phyloP scores from a whole-genome alignment of 2,329 filamentous ascomycete species.

The Exophiala mesophila region DNA sequence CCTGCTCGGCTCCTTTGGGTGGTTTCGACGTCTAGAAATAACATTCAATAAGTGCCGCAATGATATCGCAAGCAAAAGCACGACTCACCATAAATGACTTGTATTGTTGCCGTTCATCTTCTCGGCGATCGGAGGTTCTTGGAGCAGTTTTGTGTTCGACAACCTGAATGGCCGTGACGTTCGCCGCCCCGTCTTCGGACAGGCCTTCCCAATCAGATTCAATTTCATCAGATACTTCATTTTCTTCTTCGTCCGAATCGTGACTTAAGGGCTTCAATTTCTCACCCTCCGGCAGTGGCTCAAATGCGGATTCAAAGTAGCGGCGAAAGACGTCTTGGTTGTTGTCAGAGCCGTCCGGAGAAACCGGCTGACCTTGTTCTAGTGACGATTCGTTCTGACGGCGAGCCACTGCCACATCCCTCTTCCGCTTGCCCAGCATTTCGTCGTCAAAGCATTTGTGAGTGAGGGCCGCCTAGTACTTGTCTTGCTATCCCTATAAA shows the following conservation, averaged over 20 bases:
- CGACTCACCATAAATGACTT: slow-evolving; percentile 70
- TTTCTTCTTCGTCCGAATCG: slow-evolving; percentile 28
- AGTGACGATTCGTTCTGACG: slow-evolving; percentile 22
- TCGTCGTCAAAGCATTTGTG: too few species aligned
- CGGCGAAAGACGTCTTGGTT: slow-evolving; percentile 71
- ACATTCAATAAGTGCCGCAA: slow-evolving; percentile 2
- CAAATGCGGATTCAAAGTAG: slow-evolving; percentile 85
- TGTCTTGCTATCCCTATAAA: too few species aligned
- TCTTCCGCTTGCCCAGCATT: slow-evolving; percentile 48
- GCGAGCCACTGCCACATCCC: slow-evolving; percentile 32
- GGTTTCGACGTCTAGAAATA: slow-evolving; percentile 14
- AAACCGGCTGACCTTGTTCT: slow-evolving; percentile 13
- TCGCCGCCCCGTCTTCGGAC: slow-evolving; percentile 43
- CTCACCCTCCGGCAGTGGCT: slow-evolving; percentile 53
- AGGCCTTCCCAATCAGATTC: slow-evolving; percentile 60
- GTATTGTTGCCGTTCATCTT: slow-evolving; percentile 62
- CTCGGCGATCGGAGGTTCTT: slow-evolving; percentile 35
- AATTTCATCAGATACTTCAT: slow-evolving; percentile 5
- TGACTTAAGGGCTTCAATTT: too few species aligned
- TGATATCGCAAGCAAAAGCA: neutral
- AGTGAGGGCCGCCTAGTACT: too few species aligned
- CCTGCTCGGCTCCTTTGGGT: slow-evolving; percentile 14
- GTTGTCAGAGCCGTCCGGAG: slow-evolving; percentile 41
- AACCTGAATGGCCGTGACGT: slow-evolving; percentile 31
- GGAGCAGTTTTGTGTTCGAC: slow-evolving; percentile 49